Base-by-base conservation (phyloP, 352 stramenopile genomes). In the Phytopythium vexans region DNA sequence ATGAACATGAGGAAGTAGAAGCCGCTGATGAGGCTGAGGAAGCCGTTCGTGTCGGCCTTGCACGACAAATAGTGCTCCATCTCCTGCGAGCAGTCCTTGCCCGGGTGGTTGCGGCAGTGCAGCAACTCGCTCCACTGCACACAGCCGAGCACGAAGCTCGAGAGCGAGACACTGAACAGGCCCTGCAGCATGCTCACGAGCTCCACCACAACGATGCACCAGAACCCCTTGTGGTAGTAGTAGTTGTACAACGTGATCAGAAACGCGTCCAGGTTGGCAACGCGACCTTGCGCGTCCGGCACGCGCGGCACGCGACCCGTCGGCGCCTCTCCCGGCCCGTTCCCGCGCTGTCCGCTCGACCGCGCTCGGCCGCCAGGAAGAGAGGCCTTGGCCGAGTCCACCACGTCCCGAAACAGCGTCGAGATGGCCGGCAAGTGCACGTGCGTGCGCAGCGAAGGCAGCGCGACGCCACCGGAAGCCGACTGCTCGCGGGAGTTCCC, bases 1-100 rank as follows among this genome's bases (percentile, higher is more conserved):
- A 96, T 67, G 59, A 99, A 98, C 57, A 99, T 87, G 47, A 96
- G 49, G 51, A 95, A 97, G 74, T 98, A 98, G 39, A 98, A 89
- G 11, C 68, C 64, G 15, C 90, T 81, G 49, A 95, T 68, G 35
- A 93, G 54, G 51, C 82, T 75, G 42, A 77, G 40, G 8, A 86
- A 34, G 16, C 76, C 80, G 41, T 76, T 80, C 46, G 68, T 72
- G 46, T 77, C 65, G 1, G 74, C 67, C 61, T 80, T 49, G 53
- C 80, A 97, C 46, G 76, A 68, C 27, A 90, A 62, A 37, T 92
- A 92, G 3, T 86, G 54, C 39, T 89, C 82, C 41, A 95, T 56
- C 21, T 87, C 63, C 47, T 75, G 60, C 16, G 82, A 66, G 74
- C 96, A 99, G 1, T 72, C 56, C 52, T 92, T 86, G 43, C 94